phyloP scores from a whole-genome alignment of 192 early-diverging fungal genomes.

The Coemansia sp. region DNA sequence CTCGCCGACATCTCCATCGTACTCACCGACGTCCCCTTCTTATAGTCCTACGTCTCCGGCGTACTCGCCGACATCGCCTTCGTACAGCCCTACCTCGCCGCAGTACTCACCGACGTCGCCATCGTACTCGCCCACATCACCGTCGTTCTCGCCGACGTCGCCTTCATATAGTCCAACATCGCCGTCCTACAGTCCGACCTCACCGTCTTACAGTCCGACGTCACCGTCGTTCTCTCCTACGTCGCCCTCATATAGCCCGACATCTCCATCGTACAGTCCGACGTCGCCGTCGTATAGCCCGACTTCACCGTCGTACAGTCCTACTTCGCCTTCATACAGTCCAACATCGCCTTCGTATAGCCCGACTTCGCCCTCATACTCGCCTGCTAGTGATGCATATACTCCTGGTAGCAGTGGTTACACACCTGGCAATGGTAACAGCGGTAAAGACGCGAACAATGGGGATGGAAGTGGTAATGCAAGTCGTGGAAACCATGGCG shows the following conservation, averaged over 20 bases:
- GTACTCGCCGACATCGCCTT: slow-evolving; percentile 67
- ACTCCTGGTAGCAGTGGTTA: neutral
- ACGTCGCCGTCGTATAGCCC: slow-evolving; percentile 57
- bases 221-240: slow-evolving; percentile 33
- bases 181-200: slow-evolving; percentile 70
- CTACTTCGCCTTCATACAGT: slow-evolving; percentile 74
- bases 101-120: slow-evolving; percentile 75
- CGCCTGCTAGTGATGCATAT: slow-evolving; percentile 17
- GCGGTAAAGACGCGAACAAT: neutral
- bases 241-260: slow-evolving; percentile 58
- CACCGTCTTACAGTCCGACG: slow-evolving; percentile 74
- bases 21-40: slow-evolving; percentile 66
- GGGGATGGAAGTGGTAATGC: slow-evolving; percentile 9
- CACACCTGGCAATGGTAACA: slow-evolving; percentile 4
- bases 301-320: slow-evolving; percentile 66
- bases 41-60: slow-evolving; percentile 60
- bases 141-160: slow-evolving; percentile 63
- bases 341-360: slow-evolving; percentile 72
- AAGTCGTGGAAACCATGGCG: slow-evolving; percentile 6
- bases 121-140: slow-evolving; percentile 63
- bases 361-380: slow-evolving; percentile 50
- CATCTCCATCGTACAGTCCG: slow-evolving; percentile 75
- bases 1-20: slow-evolving; percentile 71
- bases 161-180: slow-evolving; percentile 65
- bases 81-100: slow-evolving; percentile 63